Conservation (phyloP, 441 rosid genomes). For the Mallotus japonicus region DNA sequence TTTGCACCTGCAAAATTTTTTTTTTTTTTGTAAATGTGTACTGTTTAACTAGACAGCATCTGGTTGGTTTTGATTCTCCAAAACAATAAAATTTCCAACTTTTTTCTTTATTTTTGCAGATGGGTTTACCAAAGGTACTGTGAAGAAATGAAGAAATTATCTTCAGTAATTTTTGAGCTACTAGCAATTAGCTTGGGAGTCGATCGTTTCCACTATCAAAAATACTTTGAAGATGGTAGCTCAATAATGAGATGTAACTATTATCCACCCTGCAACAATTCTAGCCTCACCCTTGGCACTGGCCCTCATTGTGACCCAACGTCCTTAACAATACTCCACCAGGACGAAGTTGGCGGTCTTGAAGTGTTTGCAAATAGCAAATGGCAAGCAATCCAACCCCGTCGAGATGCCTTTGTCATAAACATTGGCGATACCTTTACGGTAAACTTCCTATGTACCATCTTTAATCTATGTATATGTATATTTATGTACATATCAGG, state of each 20-base stretch:
- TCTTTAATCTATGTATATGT: too few species aligned
- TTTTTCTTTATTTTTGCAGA: slow-evolving; percentile 15
- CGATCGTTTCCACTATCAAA: slow-evolving; percentile 28
- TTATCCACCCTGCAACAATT: slow-evolving; percentile 44
- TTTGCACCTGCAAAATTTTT: too few species aligned
- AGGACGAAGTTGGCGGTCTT: slow-evolving; percentile 50
- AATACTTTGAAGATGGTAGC: slow-evolving; percentile 33
- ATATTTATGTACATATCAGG: too few species aligned
- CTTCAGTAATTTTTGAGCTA: slow-evolving; percentile 37
- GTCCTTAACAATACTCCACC: slow-evolving; percentile 45
- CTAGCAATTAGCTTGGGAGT: slow-evolving; percentile 44
- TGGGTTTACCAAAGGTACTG: slow-evolving; percentile 39
- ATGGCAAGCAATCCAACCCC: slow-evolving; percentile 43
- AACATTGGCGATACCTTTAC: slow-evolving; percentile 57
- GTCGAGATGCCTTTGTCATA: slow-evolving; percentile 39
- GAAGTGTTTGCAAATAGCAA: slow-evolving; percentile 33
- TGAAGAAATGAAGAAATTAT: slow-evolving; percentile 37
- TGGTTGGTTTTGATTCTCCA: too few species aligned
- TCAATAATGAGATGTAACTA: slow-evolving; percentile 43
- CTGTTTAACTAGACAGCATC: too few species aligned
- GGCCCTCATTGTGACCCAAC: slow-evolving; percentile 57
- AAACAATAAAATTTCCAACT: too few species aligned
- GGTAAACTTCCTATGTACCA: slow-evolving; percentile 25
- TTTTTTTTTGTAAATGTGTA: too few species aligned
- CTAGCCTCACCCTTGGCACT: slow-evolving; percentile 44